These are phyloP conservation scores for Umbelopsis sp. DNA, from an alignment of 371 early-diverging fungal species.

Conservation along the genomic window DNA sequence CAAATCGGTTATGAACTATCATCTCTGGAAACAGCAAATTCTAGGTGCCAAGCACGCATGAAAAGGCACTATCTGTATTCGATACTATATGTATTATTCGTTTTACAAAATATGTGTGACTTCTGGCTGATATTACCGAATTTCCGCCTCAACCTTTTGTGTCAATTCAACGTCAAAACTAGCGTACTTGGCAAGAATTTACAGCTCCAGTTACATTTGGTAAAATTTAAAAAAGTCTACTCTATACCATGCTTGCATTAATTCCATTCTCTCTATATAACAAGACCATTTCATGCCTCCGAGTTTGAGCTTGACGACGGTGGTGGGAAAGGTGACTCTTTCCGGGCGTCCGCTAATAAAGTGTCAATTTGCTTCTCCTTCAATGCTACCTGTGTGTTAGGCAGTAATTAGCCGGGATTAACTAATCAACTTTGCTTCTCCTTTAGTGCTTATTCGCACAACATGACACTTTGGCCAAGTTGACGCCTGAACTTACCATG, in stretches of 20 bases:
- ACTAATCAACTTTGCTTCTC: background rate
- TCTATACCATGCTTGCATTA: too few species aligned
- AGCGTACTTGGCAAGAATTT: too few species aligned
- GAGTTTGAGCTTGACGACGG: conserved; percentile 14
- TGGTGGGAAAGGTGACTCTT: conserved; percentile 71
- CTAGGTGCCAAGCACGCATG: background rate
- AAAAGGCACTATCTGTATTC: background rate
- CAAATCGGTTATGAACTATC: background rate
- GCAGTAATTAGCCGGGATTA: background rate
- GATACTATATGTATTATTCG: too few species aligned
- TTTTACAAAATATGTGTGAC: too few species aligned
- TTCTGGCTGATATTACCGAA: too few species aligned
- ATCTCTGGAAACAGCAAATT: background rate
- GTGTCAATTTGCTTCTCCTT: conserved; percentile 82
- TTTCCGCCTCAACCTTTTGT: too few species aligned
- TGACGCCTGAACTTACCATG: conserved; percentile 53
- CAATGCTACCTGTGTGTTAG: conserved; percentile 59
- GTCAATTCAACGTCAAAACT: too few species aligned
- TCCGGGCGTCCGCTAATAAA: conserved; percentile 75
- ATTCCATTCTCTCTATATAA: too few species aligned
- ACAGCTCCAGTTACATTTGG: too few species aligned
- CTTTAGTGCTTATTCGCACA: background rate
- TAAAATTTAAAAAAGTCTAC: too few species aligned
- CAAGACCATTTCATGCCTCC: background rate
- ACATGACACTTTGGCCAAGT: background rate